A percentile compares a stretch with the other conserved stretches of the same genome.
These are phyloP conservation scores for Sarcodon aspratus DNA, from an alignment of 768 basidiomycete genomes.

Conservation along the genomic window DNA sequence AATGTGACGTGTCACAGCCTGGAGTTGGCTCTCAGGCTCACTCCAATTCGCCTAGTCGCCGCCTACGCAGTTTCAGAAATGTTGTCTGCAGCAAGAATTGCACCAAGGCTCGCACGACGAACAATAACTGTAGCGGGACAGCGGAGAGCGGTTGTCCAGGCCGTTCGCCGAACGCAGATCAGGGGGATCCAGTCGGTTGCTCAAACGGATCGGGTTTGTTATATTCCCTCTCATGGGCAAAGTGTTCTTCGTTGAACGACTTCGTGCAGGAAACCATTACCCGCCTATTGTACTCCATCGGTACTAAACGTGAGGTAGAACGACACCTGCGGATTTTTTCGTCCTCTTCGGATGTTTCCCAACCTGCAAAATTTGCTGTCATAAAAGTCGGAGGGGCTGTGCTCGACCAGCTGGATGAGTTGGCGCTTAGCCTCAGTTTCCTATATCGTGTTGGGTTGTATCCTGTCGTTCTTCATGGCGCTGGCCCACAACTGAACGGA, in stretches of 20 bases:
- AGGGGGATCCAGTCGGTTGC: slow-evolving; percentile 49
- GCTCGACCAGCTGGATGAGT: slow-evolving; percentile 82
- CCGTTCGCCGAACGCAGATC: not conserved
- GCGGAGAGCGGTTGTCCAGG: not conserved
- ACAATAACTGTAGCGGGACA: not conserved
- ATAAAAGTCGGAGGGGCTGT: slow-evolving; percentile 98
- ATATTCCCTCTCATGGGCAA: not conserved
- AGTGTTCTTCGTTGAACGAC: not conserved
- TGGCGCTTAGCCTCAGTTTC: slow-evolving; percentile 92
- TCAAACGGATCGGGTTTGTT: slow-evolving; percentile 63
- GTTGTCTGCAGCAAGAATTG: not conserved
- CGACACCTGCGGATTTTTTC: slow-evolving; percentile 98
- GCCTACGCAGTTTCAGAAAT: not conserved
- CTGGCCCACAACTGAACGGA: slow-evolving; percentile 89
- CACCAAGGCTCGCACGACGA: not conserved
- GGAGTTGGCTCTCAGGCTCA: no score
- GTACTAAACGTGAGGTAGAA: slow-evolving; percentile 95
- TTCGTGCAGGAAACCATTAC: slow-evolving; percentile 83
- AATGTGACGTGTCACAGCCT: no score
- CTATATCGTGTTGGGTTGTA: slow-evolving; percentile 96
- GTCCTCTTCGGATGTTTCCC: slow-evolving; percentile 78
- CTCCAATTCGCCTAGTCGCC: no score
- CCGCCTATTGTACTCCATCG: slow-evolving; percentile 91
- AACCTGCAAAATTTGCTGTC: slow-evolving; percentile 93
- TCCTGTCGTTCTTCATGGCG: slow-evolving; percentile 94